Base-by-base conservation (phyloP, 108 stramenopile species). In the Ochromonas danica region DNA sequence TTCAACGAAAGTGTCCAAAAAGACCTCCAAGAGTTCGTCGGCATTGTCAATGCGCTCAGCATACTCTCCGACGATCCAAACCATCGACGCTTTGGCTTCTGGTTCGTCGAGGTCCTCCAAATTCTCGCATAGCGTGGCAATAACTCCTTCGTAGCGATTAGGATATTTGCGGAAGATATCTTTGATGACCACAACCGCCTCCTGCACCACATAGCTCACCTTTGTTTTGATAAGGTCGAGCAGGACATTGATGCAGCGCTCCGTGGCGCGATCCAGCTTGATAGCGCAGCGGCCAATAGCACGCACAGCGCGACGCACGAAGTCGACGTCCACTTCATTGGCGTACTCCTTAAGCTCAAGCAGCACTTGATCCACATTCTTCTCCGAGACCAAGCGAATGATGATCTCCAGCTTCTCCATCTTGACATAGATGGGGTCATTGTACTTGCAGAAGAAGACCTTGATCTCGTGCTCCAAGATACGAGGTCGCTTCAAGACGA, bases 31-130 rank as follows among this genome's bases (percentile, higher is more conserved):
- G 39, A 98, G 89, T 82, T 99, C 97, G 82, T 97, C 97, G 3
- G 98, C 98, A 85, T 98, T 98, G 83, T 98, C 98, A 71, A 99
- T 98, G 63, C 96, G 94, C 83, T 97, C 97, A 0, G 97, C 97
- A 83, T 99, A 99, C 86, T 99, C 98, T n/a, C 98, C 98, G 85
- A 99, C 95, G 81, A 99, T 99, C 98, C 98, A 99, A 79, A 99
- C 91, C 93, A 99, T 97, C 62, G 87, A 84, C 1, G 97, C 98
- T 88, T 97, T 98, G 38, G 98, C 98, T 81, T 97, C 90, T 0
- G 98, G 98, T 85, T 99, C 98, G 83, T 99, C 98, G 57, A 99
- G 82, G 2, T 95, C 95, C 87, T 98, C 98, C 6, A 99, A 84
- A 82, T 96, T 96, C 82, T 99, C 97, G 83, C 98, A 99, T 2